Conservation (phyloP, 306 rosid species). For the Trichosanthes cucumerina region DNA sequence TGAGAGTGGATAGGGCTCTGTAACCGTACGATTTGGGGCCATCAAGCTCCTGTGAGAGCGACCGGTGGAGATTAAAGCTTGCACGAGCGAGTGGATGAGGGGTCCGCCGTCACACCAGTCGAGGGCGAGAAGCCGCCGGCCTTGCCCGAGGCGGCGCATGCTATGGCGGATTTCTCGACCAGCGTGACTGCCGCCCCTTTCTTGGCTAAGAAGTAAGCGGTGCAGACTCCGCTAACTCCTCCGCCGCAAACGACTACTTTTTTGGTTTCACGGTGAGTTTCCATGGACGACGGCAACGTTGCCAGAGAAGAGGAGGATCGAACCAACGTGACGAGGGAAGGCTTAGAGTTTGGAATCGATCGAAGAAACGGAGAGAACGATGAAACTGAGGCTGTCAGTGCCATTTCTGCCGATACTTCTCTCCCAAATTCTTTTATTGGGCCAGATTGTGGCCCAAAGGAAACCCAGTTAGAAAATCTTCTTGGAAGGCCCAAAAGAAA, state of each 20-base stretch:
- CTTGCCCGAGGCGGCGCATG: constrained; percentile 91
- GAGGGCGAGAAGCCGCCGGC: constrained; percentile 93
- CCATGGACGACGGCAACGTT: constrained; percentile 27
- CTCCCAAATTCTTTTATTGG: background rate
- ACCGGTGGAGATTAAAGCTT: constrained; percentile 81
- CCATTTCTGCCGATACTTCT: constrained; percentile 12
- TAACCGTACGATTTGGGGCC: constrained; percentile 73
- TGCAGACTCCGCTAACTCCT: constrained; percentile 69
- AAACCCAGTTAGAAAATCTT: background rate
- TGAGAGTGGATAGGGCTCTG: constrained; percentile 58
- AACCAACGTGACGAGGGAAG: background rate
- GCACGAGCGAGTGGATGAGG: constrained; percentile 52
- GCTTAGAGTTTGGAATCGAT: background rate
- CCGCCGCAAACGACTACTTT: constrained; percentile 81
- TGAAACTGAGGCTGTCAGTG: background rate
- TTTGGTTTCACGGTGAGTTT: constrained; percentile 14
- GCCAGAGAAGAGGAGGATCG: constrained; percentile 7
- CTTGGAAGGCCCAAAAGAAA: background rate
- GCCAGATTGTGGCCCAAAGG: background rate
- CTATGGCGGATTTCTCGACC: constrained; percentile 60
- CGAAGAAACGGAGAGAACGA: constrained; percentile 17
- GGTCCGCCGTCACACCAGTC: constrained; percentile 87
- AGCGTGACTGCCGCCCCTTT: constrained; percentile 79
- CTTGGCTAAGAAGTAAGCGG: constrained; percentile 70
- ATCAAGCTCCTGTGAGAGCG: constrained; percentile 53